Percentiles rank a stretch among this genome's conserved stretches.
phyloP scores from a whole-genome alignment of 164 flowering plant species.

The Stephania japonica region DNA sequence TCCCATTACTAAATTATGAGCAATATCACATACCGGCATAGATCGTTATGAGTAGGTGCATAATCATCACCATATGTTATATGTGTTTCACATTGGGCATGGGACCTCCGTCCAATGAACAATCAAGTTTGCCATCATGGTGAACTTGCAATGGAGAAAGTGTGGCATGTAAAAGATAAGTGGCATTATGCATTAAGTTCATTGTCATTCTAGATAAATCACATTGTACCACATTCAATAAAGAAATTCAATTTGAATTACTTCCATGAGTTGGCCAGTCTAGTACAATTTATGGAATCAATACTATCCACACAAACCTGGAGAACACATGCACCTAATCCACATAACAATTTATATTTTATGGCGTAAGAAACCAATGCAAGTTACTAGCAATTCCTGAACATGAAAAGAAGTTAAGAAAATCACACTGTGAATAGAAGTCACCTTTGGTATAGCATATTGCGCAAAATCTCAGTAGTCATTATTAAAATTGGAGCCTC shows the following conservation, averaged over 20 bases:
- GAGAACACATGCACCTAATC: neutral
- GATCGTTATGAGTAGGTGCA: neutral
- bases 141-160: neutral
- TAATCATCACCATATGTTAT: neutral
- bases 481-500: conserved; percentile 85
- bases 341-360: neutral
- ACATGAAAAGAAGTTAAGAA: neutral
- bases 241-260: neutral
- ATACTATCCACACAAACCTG: neutral
- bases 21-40: too few relatives aligned
- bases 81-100: neutral
- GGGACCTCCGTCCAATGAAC: neutral
- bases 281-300: neutral
- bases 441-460: conserved; percentile 93
- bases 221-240: neutral
- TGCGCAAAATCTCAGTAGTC: conserved; percentile 95
- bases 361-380: neutral
- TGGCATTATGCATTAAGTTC: neutral
- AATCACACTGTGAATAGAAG: neutral
- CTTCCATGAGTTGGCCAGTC: neutral
- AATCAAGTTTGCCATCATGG: neutral
- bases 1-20: too few relatives aligned
- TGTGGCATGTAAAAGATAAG: neutral
- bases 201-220: neutral
- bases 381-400: neutral